Percentiles rank a stretch among this genome's conserved stretches.
phyloP scores from a whole-genome alignment of 441 rosid species.

The Jatropha multifida region DNA sequence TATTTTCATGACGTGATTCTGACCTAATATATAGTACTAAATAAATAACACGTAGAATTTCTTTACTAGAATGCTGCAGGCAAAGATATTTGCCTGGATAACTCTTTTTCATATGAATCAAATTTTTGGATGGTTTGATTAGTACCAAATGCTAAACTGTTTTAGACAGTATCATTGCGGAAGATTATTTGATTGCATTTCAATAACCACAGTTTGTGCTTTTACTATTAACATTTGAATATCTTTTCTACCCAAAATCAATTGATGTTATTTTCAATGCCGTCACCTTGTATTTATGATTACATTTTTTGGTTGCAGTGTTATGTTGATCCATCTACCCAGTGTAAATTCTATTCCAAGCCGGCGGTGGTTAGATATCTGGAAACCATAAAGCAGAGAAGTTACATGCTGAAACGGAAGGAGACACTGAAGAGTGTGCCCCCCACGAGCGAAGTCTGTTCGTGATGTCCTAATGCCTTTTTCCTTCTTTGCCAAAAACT shows the following conservation, averaged over 20 bases:
- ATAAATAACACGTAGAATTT: neutral
- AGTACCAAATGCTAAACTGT: neutral
- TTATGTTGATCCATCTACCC: conserved; percentile 33
- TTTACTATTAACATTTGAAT: neutral
- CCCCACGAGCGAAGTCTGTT: conserved; percentile 31
- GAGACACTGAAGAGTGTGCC: neutral
- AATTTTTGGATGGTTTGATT: neutral
- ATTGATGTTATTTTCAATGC: neutral
- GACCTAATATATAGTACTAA: neutral
- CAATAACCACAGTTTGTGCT: neutral
- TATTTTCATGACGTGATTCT: neutral
- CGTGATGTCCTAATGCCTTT: conserved; percentile 5
- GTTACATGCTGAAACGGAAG: conserved; percentile 16
- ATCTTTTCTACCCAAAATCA: neutral
- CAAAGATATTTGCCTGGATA: neutral
- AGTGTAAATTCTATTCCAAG: conserved; percentile 41
- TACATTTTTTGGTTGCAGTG: conserved; percentile 30
- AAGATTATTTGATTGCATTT: conserved; percentile 7
- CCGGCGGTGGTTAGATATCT: conserved; percentile 43
- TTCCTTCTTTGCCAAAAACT: neutral
- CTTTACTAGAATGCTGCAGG: neutral
- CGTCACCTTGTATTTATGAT: conserved; percentile 1
- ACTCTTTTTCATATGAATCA: neutral
- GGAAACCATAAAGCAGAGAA: conserved; percentile 20
- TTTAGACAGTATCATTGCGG: neutral